A percentile compares a stretch with the other conserved stretches of the same genome.
phyloP scores from a whole-genome alignment of 140 eudicot genomes.

The Senecio squalidus region DNA sequence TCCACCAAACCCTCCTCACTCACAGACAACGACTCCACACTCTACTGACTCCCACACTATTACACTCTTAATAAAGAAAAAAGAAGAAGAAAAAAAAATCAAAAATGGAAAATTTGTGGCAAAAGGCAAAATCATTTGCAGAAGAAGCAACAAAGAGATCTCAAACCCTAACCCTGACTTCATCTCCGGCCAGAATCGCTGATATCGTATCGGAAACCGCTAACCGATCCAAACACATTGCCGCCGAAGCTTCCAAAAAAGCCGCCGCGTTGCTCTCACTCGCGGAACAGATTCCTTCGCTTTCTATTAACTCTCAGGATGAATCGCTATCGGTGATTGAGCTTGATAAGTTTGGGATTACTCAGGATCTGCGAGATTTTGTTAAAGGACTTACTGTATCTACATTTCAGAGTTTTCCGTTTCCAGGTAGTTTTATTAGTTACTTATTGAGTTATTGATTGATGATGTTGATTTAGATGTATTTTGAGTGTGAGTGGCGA shows the following conservation, averaged over 20 bases:
- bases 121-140: slow-evolving; percentile 38
- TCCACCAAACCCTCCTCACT: no score
- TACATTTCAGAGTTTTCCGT: slow-evolving; percentile 40
- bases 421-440: slow-evolving; percentile 28
- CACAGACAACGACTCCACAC: slow-evolving; percentile 4
- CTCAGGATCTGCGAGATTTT: slow-evolving; percentile 43
- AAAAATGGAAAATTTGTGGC: slow-evolving; percentile 39
- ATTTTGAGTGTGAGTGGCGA: no score
- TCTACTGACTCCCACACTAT: background rate
- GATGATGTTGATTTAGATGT: no score
- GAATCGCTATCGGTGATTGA: slow-evolving; percentile 25
- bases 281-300: slow-evolving; percentile 42
- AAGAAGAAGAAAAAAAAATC: slow-evolving; percentile 6
- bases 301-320: slow-evolving; percentile 19
- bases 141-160: slow-evolving; percentile 50
- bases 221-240: slow-evolving; percentile 42
- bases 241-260: slow-evolving; percentile 43
- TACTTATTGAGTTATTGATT: no score
- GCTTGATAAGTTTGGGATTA: slow-evolving; percentile 42
- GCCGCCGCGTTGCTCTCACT: slow-evolving; percentile 41
- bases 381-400: slow-evolving; percentile 38
- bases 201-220: slow-evolving; percentile 49
- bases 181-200: slow-evolving; percentile 41
- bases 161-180: slow-evolving; percentile 13
- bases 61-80: background rate